Evolutionary conservation across 257 asterid genomes (phyloP), one percentile per base, ranked within the genome.

Genomic region (Primulina tabacum): DNA sequence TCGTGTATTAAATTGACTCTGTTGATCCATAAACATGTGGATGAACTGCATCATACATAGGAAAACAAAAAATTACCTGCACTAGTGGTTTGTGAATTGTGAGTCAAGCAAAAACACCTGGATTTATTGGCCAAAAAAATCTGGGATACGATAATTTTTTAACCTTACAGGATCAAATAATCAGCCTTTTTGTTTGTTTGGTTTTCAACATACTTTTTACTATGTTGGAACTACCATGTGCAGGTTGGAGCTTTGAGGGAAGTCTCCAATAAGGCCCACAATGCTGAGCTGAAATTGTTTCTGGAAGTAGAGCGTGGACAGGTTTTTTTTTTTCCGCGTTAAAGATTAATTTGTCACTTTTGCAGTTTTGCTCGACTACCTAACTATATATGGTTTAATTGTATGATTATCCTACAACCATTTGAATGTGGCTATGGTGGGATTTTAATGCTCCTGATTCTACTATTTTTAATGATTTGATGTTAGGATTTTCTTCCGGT

Each of bases 241-340:
- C 79, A 90, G 96, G 96, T 90, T 70, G 95, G 95, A 24, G 92
- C 86, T 66, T 81, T 90, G 76, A 84, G 89, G 81, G 96, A 86
- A 69, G 88, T 84, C 43, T 90, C 92, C 53, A 87, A 86, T 76
- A 86, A 86, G 73, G 81, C 86, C 56, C 81, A 86, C 73, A 86
- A 84, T 71, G 90, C 95, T 2, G 96, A 90, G 78, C 84, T 89
- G 37, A 89, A 88, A 64, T 74, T 89, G 78, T 86, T 87, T 60
- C 63, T 89, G 84, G 96, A 90, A 86, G 91, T 88, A 60, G 84
- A 84, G 28, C 65, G 75, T 75, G 89, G 85, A 83, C 64, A 66
- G 92, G 96, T 89, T 20, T 67, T 70, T 34, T 70, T 34, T 66
- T 68, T 72, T 70, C 64, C 34, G 76, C 16, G 21, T 74, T 37